Percentiles rank a stretch among this genome's conserved stretches.
phyloP scores from a whole-genome alignment of 73 alveolate genomes.

The Symbiodinium pilosum region DNA sequence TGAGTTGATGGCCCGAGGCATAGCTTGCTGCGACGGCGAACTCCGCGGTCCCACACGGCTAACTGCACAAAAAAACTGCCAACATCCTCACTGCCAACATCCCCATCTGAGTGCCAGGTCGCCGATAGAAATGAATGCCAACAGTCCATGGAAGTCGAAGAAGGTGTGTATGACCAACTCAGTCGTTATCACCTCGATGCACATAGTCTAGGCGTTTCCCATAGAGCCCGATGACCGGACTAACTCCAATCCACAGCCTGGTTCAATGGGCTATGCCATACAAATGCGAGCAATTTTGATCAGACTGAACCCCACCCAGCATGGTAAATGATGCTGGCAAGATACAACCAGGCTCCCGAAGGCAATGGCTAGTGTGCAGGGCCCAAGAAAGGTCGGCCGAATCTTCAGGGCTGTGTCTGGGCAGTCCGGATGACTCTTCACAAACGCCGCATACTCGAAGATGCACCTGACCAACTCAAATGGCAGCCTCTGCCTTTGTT shows the following conservation, averaged over 20 bases:
- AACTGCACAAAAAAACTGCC: too few relatives aligned
- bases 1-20: too few relatives aligned
- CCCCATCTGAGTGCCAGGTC: background rate
- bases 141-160: background rate
- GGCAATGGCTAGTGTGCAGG: background rate
- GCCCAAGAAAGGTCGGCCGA: conserved; percentile 12
- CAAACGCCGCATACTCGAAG: conserved; percentile 11
- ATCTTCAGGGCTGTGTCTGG: background rate
- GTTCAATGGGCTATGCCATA: too few relatives aligned
- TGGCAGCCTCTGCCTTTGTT: too few relatives aligned
- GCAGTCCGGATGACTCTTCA: background rate
- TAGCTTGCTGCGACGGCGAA: too few relatives aligned
- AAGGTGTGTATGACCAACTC: background rate
- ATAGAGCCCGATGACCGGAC: background rate
- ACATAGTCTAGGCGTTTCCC: background rate
- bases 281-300: too few relatives aligned
- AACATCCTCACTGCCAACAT: too few relatives aligned
- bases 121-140: background rate
- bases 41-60: too few relatives aligned
- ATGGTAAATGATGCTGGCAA: background rate
- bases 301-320: too few relatives aligned
- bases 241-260: too few relatives aligned
- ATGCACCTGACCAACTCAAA: too few relatives aligned
- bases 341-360: background rate
- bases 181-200: background rate